Base-by-base conservation (phyloP, 257 asterid genomes). In the Gentiana straminea region DNA sequence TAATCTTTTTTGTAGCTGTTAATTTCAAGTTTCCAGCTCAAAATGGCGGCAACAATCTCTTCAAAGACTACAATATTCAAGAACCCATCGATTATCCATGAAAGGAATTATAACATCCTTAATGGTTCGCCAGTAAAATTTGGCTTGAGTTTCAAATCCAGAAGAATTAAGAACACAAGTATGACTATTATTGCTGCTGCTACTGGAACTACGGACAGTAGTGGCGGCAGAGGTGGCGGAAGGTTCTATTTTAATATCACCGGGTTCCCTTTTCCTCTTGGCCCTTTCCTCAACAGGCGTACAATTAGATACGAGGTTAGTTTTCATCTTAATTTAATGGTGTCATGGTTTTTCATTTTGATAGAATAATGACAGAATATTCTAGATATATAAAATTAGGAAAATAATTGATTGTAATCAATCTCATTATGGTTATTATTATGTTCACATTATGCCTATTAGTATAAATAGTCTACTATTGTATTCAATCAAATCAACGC, bases 251-350 rank as follows among this genome's bases (percentile, higher is more conserved):
- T 87, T 69, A 91, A 87, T 59, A 70, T 91, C 69, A 87, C 96
- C 13, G 98, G 95, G 0, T 91, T 91, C 45, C 98, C 98, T 2
- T 91, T 91, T 60, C 98, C 96, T 58, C 95, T 91, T 33, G 98
- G 98, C 4, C 98, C 98, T 55, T 91, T 91, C 53, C 90, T 91
- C 73, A 87, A 91, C 58, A 83, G 96, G 63, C 84, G 73, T 52
- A 91, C 96, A 2, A 49, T 77, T 12, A 85, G 88, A 78, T 81
- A 82, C 55, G 96, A 87, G 96, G 96, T 83, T 54, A 67, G 77
- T 57, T 48, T 59, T 51, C 60, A 33, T 32, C 10, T 3, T 41
- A 5, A 3, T 41, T 7, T 3, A 41, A 24, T 24, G 24, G 24
- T 24, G 1, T 24, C 24, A 24, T 24, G 24, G 24, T 24, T 24